phyloP scores from a whole-genome alignment of 1,139 yeast genomes.

The Pichia sp. region DNA sequence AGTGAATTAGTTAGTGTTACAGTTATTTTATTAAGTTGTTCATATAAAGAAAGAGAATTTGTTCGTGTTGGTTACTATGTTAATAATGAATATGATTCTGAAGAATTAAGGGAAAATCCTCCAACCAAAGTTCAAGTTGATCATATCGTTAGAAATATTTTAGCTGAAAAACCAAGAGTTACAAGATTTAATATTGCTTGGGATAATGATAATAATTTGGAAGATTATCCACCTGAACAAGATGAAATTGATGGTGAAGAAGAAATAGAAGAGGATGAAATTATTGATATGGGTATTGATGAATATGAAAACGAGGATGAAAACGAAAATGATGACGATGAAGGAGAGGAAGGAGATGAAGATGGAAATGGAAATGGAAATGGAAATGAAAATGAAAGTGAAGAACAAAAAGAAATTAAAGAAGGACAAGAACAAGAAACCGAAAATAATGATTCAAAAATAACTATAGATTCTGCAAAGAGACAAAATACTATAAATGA shows the following conservation, averaged over 20 bases:
- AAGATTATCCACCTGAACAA: slow-evolving; percentile 72
- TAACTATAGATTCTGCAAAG: slow-evolving; percentile 18
- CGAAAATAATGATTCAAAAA: slow-evolving; percentile 6
- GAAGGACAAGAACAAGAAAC: slow-evolving; percentile 7
- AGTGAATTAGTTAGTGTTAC: slow-evolving; percentile 93
- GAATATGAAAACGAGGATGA: slow-evolving; percentile 34
- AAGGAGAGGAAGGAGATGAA: slow-evolving; percentile 28
- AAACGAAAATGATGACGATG: slow-evolving; percentile 31
- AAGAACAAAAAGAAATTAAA: no score
- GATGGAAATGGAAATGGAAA: slow-evolving; percentile 9
- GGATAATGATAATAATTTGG: slow-evolving; percentile 64
- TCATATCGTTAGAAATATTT: slow-evolving; percentile 85
- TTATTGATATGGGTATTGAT: slow-evolving; percentile 31
- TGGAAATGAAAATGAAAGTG: not conserved
- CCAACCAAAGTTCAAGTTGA: slow-evolving; percentile 93
- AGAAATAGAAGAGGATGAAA: slow-evolving; percentile 33
- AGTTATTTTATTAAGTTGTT: slow-evolving; percentile 84
- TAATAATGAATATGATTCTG: slow-evolving; percentile 91
- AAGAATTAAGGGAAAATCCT: slow-evolving; percentile 88
- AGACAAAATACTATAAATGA: slow-evolving; percentile 17
- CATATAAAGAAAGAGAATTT: slow-evolving; percentile 89
- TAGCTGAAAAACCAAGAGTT: slow-evolving; percentile 97
- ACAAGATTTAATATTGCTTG: slow-evolving; percentile 95
- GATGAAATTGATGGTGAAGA: slow-evolving; percentile 35
- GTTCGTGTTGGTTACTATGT: slow-evolving; percentile 97